phyloP scores from a whole-genome alignment of 2,329 filamentous ascomycete genomes.

The Aspergillus brasiliensis region DNA sequence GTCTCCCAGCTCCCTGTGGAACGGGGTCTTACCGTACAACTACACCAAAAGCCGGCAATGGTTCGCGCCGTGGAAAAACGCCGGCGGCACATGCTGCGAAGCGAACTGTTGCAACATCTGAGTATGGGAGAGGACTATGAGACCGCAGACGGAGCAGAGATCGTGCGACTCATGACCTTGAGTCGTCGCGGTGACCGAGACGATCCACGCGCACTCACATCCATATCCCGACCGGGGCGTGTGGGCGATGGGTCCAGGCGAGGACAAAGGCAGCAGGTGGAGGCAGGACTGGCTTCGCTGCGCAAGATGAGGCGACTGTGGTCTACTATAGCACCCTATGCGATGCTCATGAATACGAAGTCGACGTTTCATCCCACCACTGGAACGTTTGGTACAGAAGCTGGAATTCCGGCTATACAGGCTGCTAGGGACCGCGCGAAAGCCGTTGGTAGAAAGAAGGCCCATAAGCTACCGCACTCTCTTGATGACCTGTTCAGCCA shows the following conservation, averaged over 20 bases:
- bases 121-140: slow-evolving; percentile 14
- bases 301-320: slow-evolving; percentile 24
- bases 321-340: slow-evolving; percentile 30
- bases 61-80: slow-evolving; percentile 33
- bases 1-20: slow-evolving; percentile 33
- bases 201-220: slow-evolving; percentile 25
- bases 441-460: background rate
- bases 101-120: slow-evolving; percentile 26
- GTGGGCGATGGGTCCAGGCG: background rate
- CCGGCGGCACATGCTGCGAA: slow-evolving; percentile 28
- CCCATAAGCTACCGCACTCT: slow-evolving; percentile 22
- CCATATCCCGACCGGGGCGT: slow-evolving; percentile 27
- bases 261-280: slow-evolving; percentile 5
- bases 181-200: slow-evolving; percentile 21
- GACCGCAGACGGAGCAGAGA: slow-evolving; percentile 15
- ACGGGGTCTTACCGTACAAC: slow-evolving; percentile 35
- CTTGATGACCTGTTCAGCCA: slow-evolving; percentile 35
- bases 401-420: slow-evolving; percentile 23
- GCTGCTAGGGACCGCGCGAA: slow-evolving; percentile 8
- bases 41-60: slow-evolving; percentile 40
- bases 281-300: background rate
- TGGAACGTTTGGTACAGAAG: slow-evolving; percentile 52
- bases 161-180: slow-evolving; percentile 35
- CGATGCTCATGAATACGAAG: slow-evolving; percentile 42
- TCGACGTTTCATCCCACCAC: slow-evolving; percentile 43